These are phyloP conservation scores for Cercospora beticola DNA, from an alignment of 2,329 filamentous ascomycete genomes.

Conservation along the genomic window DNA sequence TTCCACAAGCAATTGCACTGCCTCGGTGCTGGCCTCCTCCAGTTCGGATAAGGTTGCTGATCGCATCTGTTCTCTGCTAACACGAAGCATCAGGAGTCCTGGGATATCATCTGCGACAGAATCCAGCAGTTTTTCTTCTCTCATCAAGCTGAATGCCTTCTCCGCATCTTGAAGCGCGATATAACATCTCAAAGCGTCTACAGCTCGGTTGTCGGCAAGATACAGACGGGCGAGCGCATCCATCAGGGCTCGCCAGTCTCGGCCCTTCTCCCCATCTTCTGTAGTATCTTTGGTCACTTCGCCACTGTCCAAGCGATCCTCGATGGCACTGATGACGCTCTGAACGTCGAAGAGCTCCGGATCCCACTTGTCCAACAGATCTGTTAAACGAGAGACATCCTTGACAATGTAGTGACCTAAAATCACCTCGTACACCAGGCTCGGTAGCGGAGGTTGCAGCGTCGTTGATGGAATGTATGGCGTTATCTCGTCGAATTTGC, in stretches of 20 bases:
- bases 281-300: slow-evolving; percentile 74
- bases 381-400: slow-evolving; percentile 72
- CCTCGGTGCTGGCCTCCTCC: slow-evolving; percentile 76
- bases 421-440: slow-evolving; percentile 82
- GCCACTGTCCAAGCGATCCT: slow-evolving; percentile 75
- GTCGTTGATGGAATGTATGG: slow-evolving; percentile 74
- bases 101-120: slow-evolving; percentile 87
- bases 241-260: slow-evolving; percentile 85
- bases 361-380: slow-evolving; percentile 80
- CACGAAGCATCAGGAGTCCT: slow-evolving; percentile 81
- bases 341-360: slow-evolving; percentile 78
- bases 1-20: slow-evolving; percentile 81
- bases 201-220: slow-evolving; percentile 74
- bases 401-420: slow-evolving; percentile 83
- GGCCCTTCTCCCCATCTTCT: slow-evolving; percentile 67
- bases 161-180: slow-evolving; percentile 91
- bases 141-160: slow-evolving; percentile 79
- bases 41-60: slow-evolving; percentile 68
- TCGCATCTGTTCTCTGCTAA: slow-evolving; percentile 67
- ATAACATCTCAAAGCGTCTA: slow-evolving; percentile 84
- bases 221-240: slow-evolving; percentile 82
- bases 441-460: slow-evolving; percentile 75
- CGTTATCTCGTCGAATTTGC: slow-evolving; percentile 87
- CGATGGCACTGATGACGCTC: slow-evolving; percentile 73
- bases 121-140: slow-evolving; percentile 85